These are phyloP conservation scores for Rhododendron ferrugineum DNA, from an alignment of 148 eudicot species.

Conservation along the genomic window DNA sequence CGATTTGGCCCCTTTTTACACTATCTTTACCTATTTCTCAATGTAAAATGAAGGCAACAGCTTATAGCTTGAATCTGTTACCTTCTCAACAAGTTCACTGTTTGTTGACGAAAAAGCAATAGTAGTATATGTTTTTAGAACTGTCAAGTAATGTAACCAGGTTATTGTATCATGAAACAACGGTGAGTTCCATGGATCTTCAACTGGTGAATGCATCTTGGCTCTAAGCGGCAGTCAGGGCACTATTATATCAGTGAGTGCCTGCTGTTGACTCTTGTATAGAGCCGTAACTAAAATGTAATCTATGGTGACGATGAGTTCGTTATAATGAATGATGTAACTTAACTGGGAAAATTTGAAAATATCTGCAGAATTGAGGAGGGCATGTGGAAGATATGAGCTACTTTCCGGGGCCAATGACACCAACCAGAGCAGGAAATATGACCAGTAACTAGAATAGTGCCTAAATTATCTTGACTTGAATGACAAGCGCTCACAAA, in stretches of 20 bases:
- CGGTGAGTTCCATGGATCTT: slow-evolving; percentile 31
- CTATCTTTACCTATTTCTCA: background rate
- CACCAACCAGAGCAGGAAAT: background rate
- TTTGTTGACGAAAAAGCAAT: background rate
- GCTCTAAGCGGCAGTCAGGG: slow-evolving; percentile 52
- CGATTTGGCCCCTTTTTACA: background rate
- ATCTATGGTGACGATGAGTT: background rate
- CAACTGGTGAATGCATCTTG: slow-evolving; percentile 22
- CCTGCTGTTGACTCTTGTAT: slow-evolving; percentile 39
- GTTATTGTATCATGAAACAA: slow-evolving; percentile 36
- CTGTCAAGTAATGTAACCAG: slow-evolving; percentile 21
- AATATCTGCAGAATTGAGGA: background rate
- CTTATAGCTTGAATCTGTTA: background rate
- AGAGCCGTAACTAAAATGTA: slow-evolving; percentile 18
- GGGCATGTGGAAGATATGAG: background rate
- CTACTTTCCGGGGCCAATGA: background rate
- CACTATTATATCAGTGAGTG: slow-evolving; percentile 18
- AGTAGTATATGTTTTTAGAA: background rate
- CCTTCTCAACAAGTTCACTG: background rate
- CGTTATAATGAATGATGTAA: background rate
- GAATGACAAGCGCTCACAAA: background rate
- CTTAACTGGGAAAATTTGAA: background rate
- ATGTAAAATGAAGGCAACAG: background rate
- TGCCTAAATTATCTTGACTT: background rate
- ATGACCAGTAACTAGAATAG: background rate